These are phyloP conservation scores for Chrysosporium keratinophilum DNA, from an alignment of 2,329 filamentous ascomycete genomes.

Conservation along the genomic window DNA sequence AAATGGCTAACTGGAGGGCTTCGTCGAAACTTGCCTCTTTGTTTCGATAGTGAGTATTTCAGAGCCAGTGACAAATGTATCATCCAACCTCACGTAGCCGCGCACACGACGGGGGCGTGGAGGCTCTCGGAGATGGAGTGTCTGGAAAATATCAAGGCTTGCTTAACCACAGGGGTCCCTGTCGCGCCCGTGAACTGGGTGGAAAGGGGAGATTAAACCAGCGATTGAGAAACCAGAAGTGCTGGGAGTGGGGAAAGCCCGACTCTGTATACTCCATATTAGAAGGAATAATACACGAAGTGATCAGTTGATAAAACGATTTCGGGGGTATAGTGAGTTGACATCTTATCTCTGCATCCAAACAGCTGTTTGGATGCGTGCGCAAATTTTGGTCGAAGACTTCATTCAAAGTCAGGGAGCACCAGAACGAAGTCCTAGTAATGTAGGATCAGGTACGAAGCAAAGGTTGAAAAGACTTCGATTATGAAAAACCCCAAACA, in stretches of 20 bases:
- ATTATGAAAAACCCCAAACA: no score
- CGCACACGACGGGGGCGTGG: conserved; percentile 37
- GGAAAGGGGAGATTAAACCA: not conserved
- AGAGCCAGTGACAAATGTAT: conserved; percentile 33
- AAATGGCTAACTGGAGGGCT: not conserved
- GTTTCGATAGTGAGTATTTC: conserved; percentile 28
- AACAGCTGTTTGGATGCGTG: no score
- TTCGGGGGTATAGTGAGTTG: not conserved
- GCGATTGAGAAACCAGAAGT: not conserved
- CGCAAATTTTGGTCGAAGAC: no score
- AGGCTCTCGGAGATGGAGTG: conserved; percentile 37
- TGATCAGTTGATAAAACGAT: no score
- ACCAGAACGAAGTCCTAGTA: no score
- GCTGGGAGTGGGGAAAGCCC: not conserved
- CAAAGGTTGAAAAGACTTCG: not conserved
- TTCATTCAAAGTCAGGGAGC: not conserved
- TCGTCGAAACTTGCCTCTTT: not conserved
- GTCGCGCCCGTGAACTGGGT: conserved; percentile 29
- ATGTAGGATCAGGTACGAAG: not conserved
- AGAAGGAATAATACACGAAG: no score
- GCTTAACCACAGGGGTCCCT: conserved; percentile 33
- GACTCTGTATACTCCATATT: not conserved
- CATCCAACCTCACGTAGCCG: conserved; percentile 39
- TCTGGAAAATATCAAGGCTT: conserved; percentile 38
- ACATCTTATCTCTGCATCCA: not conserved